Evolutionary conservation across 2,329 filamentous ascomycete genomes (phyloP).

Genomic region (Aureobasidium sp.): DNA sequence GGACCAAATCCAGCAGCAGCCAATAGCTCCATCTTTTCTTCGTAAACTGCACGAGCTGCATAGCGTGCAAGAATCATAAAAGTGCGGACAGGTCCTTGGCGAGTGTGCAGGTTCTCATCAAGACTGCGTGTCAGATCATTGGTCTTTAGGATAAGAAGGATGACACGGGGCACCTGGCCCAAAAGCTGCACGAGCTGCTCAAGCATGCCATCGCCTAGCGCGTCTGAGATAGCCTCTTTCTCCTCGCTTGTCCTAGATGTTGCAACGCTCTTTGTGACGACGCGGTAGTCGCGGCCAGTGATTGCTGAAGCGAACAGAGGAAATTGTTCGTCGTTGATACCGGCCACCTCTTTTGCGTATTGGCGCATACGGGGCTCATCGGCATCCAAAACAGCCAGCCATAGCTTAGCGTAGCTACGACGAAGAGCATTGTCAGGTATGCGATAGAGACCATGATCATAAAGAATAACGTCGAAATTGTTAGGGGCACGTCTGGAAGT

Average conservation of each 20-base stretch:
- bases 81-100: conserved; percentile 53
- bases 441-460: conserved; percentile 94
- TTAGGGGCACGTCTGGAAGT: conserved; percentile 46
- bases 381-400: conserved; percentile 89
- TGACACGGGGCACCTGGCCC: conserved; percentile 81
- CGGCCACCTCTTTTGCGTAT: conserved; percentile 83
- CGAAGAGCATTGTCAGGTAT: conserved; percentile 75
- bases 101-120: conserved; percentile 81
- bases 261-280: conserved; percentile 55
- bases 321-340: conserved; percentile 82
- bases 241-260: conserved; percentile 63
- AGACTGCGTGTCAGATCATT: conserved; percentile 92
- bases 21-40: conserved; percentile 51
- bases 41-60: conserved; percentile 54
- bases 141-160: conserved; percentile 92
- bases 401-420: conserved; percentile 89
- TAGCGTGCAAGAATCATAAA: conserved; percentile 60
- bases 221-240: conserved; percentile 77
- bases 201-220: conserved; percentile 80
- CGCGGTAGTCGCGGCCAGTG: conserved; percentile 81
- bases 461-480: conserved; percentile 94
- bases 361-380: conserved; percentile 80
- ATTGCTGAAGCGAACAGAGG: conserved; percentile 94
- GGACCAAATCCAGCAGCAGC: conserved; percentile 46
- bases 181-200: conserved; percentile 83